Conservation (phyloP, 1,284 basidiomycete genomes). For the Leccinum solheimii region DNA sequence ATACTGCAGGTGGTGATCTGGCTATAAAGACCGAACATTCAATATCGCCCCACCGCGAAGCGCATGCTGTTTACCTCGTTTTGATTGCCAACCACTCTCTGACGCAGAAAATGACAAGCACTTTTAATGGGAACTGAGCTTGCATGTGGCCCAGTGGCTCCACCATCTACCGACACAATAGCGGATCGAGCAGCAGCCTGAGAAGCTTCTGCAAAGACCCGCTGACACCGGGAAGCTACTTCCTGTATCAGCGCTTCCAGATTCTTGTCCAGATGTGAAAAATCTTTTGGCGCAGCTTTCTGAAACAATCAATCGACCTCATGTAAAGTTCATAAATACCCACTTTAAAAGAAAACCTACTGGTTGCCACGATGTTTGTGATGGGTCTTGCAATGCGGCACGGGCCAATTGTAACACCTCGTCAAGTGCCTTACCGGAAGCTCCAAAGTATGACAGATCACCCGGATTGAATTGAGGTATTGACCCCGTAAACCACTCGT, state of each 20-base stretch:
- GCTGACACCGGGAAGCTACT: conserved; percentile 58
- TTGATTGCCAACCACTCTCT: conserved; percentile 47
- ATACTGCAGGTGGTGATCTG: conserved; percentile 46
- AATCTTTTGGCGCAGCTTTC: conserved; percentile 50
- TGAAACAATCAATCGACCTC: conserved; percentile 37
- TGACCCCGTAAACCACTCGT: conserved; percentile 74
- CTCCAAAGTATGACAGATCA: conserved; percentile 52
- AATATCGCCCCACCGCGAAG: conserved; percentile 30
- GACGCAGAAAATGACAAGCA: conserved; percentile 46
- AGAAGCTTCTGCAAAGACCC: conserved; percentile 63
- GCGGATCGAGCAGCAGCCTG: conserved; percentile 64
- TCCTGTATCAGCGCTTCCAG: conserved; percentile 64
- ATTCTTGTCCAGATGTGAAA: conserved; percentile 66
- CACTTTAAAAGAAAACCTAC: conserved; percentile 39
- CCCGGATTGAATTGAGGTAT: conserved; percentile 55
- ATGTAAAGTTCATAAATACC: conserved; percentile 23
- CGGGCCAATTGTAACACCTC: conserved; percentile 49
- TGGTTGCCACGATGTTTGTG: conserved; percentile 43
- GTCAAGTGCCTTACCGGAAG: conserved; percentile 38
- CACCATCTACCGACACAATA: conserved; percentile 41
- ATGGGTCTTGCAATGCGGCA: conserved; percentile 45
- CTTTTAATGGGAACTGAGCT: conserved; percentile 27
- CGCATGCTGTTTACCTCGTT: conserved; percentile 47
- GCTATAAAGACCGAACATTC: conserved; percentile 36
- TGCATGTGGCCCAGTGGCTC: conserved; percentile 29